These are phyloP conservation scores for Pharus latifolius DNA, from an alignment of 176 grass and related monocot species.

Conservation along the genomic window DNA sequence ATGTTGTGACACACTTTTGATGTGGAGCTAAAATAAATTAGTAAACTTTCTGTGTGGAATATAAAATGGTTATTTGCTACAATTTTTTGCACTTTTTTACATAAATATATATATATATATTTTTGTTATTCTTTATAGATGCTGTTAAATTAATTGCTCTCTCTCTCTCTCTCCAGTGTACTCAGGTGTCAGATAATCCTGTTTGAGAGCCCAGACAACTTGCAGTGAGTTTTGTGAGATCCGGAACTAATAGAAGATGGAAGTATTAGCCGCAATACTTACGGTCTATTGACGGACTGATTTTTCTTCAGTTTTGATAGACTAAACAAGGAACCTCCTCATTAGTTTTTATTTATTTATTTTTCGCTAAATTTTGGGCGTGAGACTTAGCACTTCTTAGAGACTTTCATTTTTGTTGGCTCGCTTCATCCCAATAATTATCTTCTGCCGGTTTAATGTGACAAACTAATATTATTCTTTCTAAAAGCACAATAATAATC, in stretches of 20 bases:
- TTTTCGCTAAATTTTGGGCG: conserved; percentile 21
- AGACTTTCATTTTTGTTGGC: conserved; percentile 8
- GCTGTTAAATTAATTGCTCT: conserved; percentile 3
- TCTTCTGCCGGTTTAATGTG: conserved; percentile 5
- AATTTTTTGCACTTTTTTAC: conserved; percentile 1
- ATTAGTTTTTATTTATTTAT: no score
- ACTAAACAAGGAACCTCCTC: conserved; percentile 11
- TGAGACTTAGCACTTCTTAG: conserved; percentile 15
- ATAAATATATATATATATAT: background rate
- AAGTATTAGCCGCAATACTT: conserved; percentile 24
- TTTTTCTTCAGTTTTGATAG: conserved; percentile 52
- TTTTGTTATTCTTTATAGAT: background rate
- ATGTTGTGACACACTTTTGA: no score
- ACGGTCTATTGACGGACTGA: conserved; percentile 17
- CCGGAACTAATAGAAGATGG: conserved; percentile 19
- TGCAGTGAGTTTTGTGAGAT: conserved; percentile 24
- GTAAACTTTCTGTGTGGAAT: no score
- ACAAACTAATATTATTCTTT: conserved; percentile 41
- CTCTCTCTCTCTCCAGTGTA: background rate
- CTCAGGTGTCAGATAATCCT: conserved; percentile 20
- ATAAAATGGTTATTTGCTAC: no score
- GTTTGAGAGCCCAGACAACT: conserved; percentile 22
- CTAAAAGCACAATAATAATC: conserved; percentile 28
- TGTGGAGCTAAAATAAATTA: no score
- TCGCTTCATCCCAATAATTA: conserved; percentile 11